Conservation (phyloP, 1,284 basidiomycete species). For the Puccinia coronata region DNA sequence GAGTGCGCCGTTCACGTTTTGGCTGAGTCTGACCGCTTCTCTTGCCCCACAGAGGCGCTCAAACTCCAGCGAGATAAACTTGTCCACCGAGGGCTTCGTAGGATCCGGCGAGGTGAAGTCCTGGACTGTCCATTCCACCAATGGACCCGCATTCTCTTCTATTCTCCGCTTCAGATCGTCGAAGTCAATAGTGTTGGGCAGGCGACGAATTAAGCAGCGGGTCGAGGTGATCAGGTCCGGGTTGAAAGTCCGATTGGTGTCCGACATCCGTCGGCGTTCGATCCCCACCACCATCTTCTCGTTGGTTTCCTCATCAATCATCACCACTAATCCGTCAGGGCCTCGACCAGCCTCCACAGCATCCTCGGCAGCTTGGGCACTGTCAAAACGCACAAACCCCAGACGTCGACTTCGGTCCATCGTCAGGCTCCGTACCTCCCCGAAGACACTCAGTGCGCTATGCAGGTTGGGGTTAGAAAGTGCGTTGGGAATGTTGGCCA, state of each 20-base stretch:
- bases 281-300: slow-evolving; percentile 41
- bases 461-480: neutral
- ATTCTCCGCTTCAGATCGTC: slow-evolving; percentile 26
- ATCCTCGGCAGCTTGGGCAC: slow-evolving; percentile 15
- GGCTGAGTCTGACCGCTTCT: slow-evolving; percentile 35
- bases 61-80: slow-evolving; percentile 37
- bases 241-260: slow-evolving; percentile 28
- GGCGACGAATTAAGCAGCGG: slow-evolving; percentile 26
- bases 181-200: slow-evolving; percentile 12
- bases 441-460: slow-evolving; percentile 22
- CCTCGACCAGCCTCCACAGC: slow-evolving; percentile 32
- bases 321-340: slow-evolving; percentile 30
- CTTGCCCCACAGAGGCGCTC: slow-evolving; percentile 40
- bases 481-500: slow-evolving; percentile 35
- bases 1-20: slow-evolving; percentile 2
- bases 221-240: slow-evolving; percentile 36
- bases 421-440: slow-evolving; percentile 32
- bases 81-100: slow-evolving; percentile 9
- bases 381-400: slow-evolving; percentile 30
- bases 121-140: slow-evolving; percentile 35
- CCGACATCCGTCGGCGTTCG: slow-evolving; percentile 25
- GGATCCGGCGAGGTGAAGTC: slow-evolving; percentile 21
- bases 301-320: slow-evolving; percentile 13
- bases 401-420: slow-evolving; percentile 33
- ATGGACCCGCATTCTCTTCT: slow-evolving; percentile 16